phyloP scores from a whole-genome alignment of 192 early-diverging fungal species.

The Linnemannia hyalina region DNA sequence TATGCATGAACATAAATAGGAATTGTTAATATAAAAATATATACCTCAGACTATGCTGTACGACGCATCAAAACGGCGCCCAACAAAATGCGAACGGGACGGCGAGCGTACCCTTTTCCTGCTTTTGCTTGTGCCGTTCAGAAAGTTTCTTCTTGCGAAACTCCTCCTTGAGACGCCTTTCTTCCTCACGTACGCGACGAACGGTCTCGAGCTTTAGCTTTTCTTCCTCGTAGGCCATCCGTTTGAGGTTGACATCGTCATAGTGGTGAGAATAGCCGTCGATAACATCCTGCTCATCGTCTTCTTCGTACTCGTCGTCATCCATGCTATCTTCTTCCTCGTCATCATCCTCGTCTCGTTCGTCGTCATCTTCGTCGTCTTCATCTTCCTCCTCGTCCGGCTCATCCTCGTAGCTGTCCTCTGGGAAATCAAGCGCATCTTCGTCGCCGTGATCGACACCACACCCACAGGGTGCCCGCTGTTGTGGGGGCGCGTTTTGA shows the following conservation, averaged over 20 bases:
- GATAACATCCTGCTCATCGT: constrained; percentile 50
- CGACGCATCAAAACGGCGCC: not conserved
- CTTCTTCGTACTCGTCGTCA: constrained; percentile 52
- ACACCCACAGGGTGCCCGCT: constrained; percentile 28
- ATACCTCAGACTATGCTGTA: not conserved
- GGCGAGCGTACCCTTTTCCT: constrained; percentile 31
- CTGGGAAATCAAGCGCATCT: constrained; percentile 36
- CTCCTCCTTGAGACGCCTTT: constrained; percentile 49
- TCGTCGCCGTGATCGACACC: constrained; percentile 45
- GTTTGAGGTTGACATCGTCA: constrained; percentile 49
- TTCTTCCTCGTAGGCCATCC: constrained; percentile 55
- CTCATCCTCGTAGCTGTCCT: constrained; percentile 57
- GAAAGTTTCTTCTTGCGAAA: constrained; percentile 39
- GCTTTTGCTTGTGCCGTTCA: constrained; percentile 45
- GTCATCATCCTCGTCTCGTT: constrained; percentile 29
- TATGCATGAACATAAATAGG: not conserved
- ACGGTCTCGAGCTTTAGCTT: constrained; percentile 51
- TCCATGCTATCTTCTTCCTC: constrained; percentile 39
- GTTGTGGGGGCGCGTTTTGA: constrained; percentile 24
- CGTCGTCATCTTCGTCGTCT: constrained; percentile 44
- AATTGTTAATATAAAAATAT: not conserved
- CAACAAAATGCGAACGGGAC: not conserved
- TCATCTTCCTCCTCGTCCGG: constrained; percentile 49
- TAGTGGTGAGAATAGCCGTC: constrained; percentile 56
- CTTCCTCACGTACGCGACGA: constrained; percentile 47